phyloP scores from a whole-genome alignment of 2,329 filamentous ascomycete species.

The Penicillium sp. region DNA sequence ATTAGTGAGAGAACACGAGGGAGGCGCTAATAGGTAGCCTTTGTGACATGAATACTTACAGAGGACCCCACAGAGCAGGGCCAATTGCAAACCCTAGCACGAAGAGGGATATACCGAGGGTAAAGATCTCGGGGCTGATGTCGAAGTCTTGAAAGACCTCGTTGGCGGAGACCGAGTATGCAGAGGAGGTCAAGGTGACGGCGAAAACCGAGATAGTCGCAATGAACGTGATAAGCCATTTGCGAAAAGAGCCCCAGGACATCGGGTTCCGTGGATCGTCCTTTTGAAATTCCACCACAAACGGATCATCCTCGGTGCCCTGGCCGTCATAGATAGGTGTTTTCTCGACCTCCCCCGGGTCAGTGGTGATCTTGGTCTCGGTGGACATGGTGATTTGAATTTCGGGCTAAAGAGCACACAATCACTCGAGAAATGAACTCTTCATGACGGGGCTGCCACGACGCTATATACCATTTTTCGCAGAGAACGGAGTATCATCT shows the following conservation, averaged over 20 bases:
- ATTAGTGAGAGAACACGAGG: not conserved
- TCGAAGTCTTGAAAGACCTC: too few relatives aligned
- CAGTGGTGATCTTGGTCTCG: too few relatives aligned
- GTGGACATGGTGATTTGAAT: too few relatives aligned
- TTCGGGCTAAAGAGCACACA: too few relatives aligned
- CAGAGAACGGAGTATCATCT: too few relatives aligned
- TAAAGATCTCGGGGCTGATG: slow-evolving; percentile 13
- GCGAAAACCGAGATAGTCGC: slow-evolving; percentile 25
- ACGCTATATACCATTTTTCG: too few relatives aligned
- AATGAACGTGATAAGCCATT: slow-evolving; percentile 31
- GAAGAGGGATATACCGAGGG: slow-evolving; percentile 40
- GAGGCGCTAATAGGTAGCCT: too few relatives aligned
- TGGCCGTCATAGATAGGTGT: slow-evolving; percentile 26
- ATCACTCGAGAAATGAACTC: too few relatives aligned
- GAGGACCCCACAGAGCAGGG: slow-evolving; percentile 36
- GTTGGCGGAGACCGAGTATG: slow-evolving; percentile 9
- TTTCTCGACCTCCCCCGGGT: not conserved
- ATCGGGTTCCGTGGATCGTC: slow-evolving; percentile 36
- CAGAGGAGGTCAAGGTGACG: slow-evolving; percentile 8
- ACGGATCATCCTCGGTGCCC: slow-evolving; percentile 37
- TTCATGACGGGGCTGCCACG: too few relatives aligned
- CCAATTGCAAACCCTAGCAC: slow-evolving; percentile 43
- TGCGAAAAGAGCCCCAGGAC: slow-evolving; percentile 27
- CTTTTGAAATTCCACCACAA: slow-evolving; percentile 34
- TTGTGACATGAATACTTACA: not conserved